Conservation (phyloP, 192 early-diverging fungal species). For the Coemansia sp. region DNA sequence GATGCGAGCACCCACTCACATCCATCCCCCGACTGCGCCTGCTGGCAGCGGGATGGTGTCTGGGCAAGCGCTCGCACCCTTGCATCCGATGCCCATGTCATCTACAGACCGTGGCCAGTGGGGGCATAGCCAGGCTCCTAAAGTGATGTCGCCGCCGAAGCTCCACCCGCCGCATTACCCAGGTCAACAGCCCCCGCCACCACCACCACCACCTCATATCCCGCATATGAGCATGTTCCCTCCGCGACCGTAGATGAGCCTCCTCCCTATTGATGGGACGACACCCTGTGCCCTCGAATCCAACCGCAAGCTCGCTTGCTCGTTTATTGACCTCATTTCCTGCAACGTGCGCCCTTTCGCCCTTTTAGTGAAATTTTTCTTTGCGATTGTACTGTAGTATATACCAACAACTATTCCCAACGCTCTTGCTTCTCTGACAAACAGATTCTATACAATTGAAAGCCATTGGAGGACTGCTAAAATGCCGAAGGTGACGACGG, state of each 20-base stretch:
- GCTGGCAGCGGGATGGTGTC: background rate
- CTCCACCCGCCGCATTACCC: conserved; percentile 3
- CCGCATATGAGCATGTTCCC: conserved; percentile 7
- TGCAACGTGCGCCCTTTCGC: background rate
- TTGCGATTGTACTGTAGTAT: too few species aligned
- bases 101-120: conserved; percentile 4
- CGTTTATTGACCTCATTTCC: background rate
- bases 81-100: conserved; percentile 13
- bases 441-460: too few species aligned
- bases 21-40: background rate
- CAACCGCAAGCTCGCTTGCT: too few species aligned
- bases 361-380: background rate
- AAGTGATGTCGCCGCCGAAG: background rate
- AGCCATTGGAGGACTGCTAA: background rate
- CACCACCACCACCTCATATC: conserved; percentile 2
- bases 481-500: background rate
- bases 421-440: too few species aligned
- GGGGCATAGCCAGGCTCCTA: background rate
- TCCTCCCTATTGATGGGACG: background rate
- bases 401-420: too few species aligned
- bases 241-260: conserved; percentile 11
- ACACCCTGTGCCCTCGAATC: too few species aligned
- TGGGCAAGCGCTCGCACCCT: background rate
- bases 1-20: conserved; percentile 2
- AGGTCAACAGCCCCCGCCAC: conserved; percentile 6